Conservation (phyloP, 2,329 filamentous ascomycete species). For the Cyclaneusma minus region DNA sequence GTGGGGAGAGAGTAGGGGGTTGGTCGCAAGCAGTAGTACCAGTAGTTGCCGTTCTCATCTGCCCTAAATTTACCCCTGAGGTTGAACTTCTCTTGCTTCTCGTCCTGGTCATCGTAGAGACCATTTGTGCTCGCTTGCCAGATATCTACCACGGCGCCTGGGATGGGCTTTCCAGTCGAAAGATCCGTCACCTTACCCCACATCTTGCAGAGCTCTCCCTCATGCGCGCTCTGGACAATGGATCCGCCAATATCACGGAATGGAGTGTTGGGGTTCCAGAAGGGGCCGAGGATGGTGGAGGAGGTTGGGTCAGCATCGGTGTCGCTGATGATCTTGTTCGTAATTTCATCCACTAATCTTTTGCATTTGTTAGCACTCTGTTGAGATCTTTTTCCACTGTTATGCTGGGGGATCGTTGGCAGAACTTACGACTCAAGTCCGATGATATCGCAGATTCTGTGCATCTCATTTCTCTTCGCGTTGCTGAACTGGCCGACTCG, state of each 20-base stretch:
- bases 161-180: conserved; percentile 49
- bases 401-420: background rate
- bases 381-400: conserved; percentile 1
- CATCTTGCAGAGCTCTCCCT: conserved; percentile 48
- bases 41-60: conserved; percentile 53
- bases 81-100: conserved; percentile 58
- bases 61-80: conserved; percentile 61
- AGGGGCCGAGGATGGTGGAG: conserved; percentile 61
- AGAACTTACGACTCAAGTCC: conserved; percentile 52
- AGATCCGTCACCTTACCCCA: conserved; percentile 53
- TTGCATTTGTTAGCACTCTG: conserved; percentile 1
- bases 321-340: conserved; percentile 47
- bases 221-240: conserved; percentile 48
- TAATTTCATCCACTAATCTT: conserved; percentile 51
- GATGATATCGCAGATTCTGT: conserved; percentile 57
- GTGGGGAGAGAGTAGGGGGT: conserved; percentile 58
- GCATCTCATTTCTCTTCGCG: conserved; percentile 55
- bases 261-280: conserved; percentile 62
- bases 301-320: conserved; percentile 50
- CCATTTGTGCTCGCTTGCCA: conserved; percentile 66
- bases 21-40: conserved; percentile 61
- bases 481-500: conserved; percentile 52
- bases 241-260: conserved; percentile 51
- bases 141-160: conserved; percentile 56
- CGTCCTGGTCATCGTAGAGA: conserved; percentile 63